Base-by-base conservation (phyloP, 495 filamentous ascomycete genomes). In the Penicillium paradoxum region DNA sequence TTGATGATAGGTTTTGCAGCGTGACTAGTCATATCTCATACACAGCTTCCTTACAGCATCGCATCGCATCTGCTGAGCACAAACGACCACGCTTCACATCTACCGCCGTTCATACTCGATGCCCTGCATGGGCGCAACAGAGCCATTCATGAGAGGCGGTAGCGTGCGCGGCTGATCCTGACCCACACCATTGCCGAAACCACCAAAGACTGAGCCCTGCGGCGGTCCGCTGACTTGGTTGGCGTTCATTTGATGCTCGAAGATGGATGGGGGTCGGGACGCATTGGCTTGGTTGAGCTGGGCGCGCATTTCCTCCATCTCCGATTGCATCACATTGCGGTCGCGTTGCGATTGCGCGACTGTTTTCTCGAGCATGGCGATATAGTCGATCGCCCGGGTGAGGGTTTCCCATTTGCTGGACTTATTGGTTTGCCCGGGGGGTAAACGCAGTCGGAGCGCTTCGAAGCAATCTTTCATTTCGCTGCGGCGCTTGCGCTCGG, bases 401-500 rank as follows among this genome's bases (percentile, higher is more conserved):
- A 99, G 69, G 30, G 96, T 95, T 62, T 99, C 93, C 95, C 95
- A 99, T 70, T 99, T 99, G 63, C 91, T 96, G 3, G 92, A 91
- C 64, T 97, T 99, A 39, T 88, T 87, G 17, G 91, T 92, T 45
- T 91, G 83, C 53, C 87, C 88, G 49, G 90, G 84, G 6, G 92
- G 92, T 55, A 97, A 83, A 36, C 90, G 79, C 46, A 85, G 78
- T 33, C 91, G 83, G 21, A 99, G 72, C 40, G 86, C 79, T 56
- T 99, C 93, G 65, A 97, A 97, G 6, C 97, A 78, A 63, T 91
- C 86, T 69, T 99, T 99, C 93, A 99, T 97, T 66, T 99, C 93
- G 43, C 90, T 96, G 30, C 93, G 82, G 14, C 93, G 86, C 71
- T 97, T 99, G 32, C 93, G 80, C 72, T 99, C 93, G 6, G 93